These are phyloP conservation scores for Rosa rugosa DNA, from an alignment of 306 rosid genomes.

Conservation along the genomic window DNA sequence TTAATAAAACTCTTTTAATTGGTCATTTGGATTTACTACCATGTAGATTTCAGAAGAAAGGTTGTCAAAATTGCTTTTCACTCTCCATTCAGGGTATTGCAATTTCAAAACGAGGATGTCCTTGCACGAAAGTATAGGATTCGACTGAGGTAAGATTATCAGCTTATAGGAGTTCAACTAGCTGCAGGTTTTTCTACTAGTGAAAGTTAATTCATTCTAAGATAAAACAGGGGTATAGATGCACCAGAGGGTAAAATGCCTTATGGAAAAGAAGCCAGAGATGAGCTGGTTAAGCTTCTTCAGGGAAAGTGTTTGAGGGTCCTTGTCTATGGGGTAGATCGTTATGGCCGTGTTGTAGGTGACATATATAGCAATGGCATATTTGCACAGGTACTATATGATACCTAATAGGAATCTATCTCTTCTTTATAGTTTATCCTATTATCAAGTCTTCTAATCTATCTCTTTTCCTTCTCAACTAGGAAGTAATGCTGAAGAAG, in stretches of 20 bases:
- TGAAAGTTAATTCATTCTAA: conserved; percentile 2
- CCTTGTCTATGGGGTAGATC: conserved; percentile 74
- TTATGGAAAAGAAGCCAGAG: conserved; percentile 76
- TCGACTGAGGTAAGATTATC: conserved; percentile 71
- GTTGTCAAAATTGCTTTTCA: neutral
- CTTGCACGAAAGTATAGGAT: conserved; percentile 79
- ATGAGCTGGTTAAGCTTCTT: conserved; percentile 57
- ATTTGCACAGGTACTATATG: conserved; percentile 70
- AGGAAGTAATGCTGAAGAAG: conserved; percentile 90
- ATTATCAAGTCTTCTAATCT: conserved; percentile 5
- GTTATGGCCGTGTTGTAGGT: conserved; percentile 70
- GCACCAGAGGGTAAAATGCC: conserved; percentile 90
- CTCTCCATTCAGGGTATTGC: conserved; percentile 48
- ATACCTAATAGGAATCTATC: neutral
- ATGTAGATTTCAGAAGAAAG: neutral
- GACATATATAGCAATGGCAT: conserved; percentile 68
- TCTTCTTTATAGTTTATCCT: neutral
- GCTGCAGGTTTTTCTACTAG: neutral
- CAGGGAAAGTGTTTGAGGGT: conserved; percentile 76
- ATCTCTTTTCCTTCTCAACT: conserved; percentile 22
- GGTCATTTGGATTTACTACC: neutral
- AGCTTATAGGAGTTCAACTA: neutral
- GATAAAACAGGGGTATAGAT: conserved; percentile 77
- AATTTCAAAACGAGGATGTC: conserved; percentile 51
- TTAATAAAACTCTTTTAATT: neutral